These are phyloP conservation scores for Cryphonectria radicalis DNA, from an alignment of 2,329 filamentous ascomycete genomes.

Conservation along the genomic window DNA sequence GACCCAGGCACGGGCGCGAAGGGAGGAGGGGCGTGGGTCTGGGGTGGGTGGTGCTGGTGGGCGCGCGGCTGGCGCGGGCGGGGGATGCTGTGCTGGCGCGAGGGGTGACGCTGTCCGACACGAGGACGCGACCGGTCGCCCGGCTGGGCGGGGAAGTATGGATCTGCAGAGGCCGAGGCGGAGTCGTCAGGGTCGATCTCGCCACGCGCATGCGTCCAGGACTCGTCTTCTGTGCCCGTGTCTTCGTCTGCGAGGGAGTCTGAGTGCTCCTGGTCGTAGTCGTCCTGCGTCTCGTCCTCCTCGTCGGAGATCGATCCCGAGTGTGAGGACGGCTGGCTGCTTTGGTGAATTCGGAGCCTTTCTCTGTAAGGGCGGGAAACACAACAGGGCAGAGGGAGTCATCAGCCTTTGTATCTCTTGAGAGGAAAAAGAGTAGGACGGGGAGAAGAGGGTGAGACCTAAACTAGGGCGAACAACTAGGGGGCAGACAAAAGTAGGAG, in stretches of 20 bases:
- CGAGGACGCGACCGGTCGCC: slow-evolving; percentile 35
- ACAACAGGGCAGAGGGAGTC: not conserved
- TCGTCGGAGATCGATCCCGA: slow-evolving; percentile 43
- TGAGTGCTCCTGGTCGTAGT: slow-evolving; percentile 39
- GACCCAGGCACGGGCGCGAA: slow-evolving; percentile 42
- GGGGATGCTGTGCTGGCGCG: slow-evolving; percentile 45
- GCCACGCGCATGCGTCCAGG: slow-evolving; percentile 47
- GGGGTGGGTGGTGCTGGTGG: slow-evolving; percentile 32
- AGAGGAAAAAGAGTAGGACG: not conserved
- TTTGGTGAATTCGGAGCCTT: slow-evolving; percentile 29
- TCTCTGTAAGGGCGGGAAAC: slow-evolving; percentile 15
- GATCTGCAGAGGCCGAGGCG: slow-evolving; percentile 52
- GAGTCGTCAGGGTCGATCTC: slow-evolving; percentile 63
- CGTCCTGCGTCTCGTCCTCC: slow-evolving; percentile 45
- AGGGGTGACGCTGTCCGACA: slow-evolving; percentile 42
- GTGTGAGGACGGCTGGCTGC: slow-evolving; percentile 39
- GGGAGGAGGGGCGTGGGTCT: slow-evolving; percentile 40
- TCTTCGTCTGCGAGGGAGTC: slow-evolving; percentile 36
- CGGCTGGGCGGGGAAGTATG: slow-evolving; percentile 33
- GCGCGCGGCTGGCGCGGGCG: slow-evolving; percentile 35
- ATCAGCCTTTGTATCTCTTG: slow-evolving; percentile 12
- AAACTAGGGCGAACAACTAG: slow-evolving; percentile 5
- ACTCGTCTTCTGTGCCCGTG: slow-evolving; percentile 35
- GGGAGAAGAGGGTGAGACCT: not conserved
- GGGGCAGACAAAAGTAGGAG: not conserved